Percentiles rank a stretch among this genome's conserved stretches.
phyloP scores from a whole-genome alignment of 345 rosid genomes.

The Clausena lansium region DNA sequence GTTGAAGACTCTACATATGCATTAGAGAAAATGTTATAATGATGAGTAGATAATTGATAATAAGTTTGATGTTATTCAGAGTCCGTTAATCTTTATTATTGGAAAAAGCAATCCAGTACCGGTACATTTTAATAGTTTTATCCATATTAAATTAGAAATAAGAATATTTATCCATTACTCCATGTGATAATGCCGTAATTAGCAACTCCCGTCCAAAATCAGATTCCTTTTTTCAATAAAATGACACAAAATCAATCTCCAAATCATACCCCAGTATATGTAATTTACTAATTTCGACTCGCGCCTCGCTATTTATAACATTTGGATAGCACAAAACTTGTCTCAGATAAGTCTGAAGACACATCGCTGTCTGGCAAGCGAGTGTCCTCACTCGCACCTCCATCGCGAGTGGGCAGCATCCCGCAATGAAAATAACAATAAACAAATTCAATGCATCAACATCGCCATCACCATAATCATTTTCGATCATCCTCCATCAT shows the following conservation, averaged over 20 bases:
- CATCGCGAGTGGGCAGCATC: not conserved
- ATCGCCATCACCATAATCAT: slow-evolving; percentile 14
- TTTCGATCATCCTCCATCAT: not conserved
- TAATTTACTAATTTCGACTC: not conserved
- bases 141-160: too few relatives aligned
- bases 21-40: too few relatives aligned
- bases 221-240: not conserved
- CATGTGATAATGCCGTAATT: not conserved
- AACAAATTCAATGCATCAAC: slow-evolving; percentile 4
- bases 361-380: not conserved
- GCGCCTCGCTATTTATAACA: not conserved
- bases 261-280: not conserved
- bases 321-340: not conserved
- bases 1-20: too few relatives aligned
- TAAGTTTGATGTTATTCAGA: too few relatives aligned
- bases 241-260: not conserved
- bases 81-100: not conserved
- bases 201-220: not conserved
- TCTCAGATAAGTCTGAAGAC: not conserved
- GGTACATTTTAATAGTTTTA: too few relatives aligned
- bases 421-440: not conserved
- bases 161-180: not conserved
- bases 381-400: not conserved
- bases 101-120: not conserved
- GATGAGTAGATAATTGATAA: too few relatives aligned